phyloP scores from a whole-genome alignment of 495 filamentous ascomycete genomes.

The Penicillium bovifimosum region DNA sequence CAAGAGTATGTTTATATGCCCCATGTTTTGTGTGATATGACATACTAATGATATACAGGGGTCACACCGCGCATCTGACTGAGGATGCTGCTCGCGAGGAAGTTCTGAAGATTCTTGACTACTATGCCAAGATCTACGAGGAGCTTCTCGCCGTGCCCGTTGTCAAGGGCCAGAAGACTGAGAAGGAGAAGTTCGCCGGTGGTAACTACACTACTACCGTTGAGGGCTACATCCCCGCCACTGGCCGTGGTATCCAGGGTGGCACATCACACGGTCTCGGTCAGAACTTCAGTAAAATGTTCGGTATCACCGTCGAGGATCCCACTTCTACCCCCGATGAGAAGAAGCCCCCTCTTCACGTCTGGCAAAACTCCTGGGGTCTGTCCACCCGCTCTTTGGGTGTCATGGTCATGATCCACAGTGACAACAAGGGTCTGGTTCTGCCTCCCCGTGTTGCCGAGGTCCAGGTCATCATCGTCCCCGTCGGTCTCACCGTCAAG shows the following conservation, averaged over 20 bases:
- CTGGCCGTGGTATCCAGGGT: conserved; percentile 93
- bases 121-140: conserved; percentile 84
- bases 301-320: conserved; percentile 93
- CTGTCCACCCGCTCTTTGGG: conserved; percentile 91
- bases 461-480: conserved; percentile 78
- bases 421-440: conserved; percentile 89
- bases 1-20: conserved; percentile 54
- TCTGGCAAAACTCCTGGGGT: conserved; percentile 99
- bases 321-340: conserved; percentile 72
- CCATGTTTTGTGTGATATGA: background rate
- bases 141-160: conserved; percentile 92
- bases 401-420: conserved; percentile 97
- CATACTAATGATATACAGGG: conserved; percentile 28
- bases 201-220: conserved; percentile 92
- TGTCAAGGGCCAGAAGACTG: conserved; percentile 76
- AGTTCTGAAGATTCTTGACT: conserved; percentile 88
- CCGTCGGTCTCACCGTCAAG: conserved; percentile 89
- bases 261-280: conserved; percentile 91
- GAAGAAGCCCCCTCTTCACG: conserved; percentile 61
- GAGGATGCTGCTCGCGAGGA: conserved; percentile 72
- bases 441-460: conserved; percentile 87
- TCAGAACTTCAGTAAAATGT: conserved; percentile 98
- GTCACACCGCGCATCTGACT: conserved; percentile 90
- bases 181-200: conserved; percentile 96
- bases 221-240: conserved; percentile 83